Percentiles rank a stretch among this genome's conserved stretches.
Conservation (phyloP, 2,329 filamentous ascomycete species). For the Colletotrichum caudatum region DNA sequence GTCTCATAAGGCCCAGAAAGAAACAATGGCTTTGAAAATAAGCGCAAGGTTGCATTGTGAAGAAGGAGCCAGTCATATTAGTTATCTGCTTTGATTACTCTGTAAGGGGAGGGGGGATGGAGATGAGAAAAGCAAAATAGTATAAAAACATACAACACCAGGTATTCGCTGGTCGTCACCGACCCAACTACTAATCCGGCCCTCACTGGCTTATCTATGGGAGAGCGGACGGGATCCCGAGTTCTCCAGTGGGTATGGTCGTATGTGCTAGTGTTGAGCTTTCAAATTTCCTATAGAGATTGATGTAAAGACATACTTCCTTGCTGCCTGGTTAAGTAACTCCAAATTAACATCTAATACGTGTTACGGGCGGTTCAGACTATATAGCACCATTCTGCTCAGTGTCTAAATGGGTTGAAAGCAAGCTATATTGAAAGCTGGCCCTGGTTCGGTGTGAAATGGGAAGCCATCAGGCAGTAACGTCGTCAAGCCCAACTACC, state of each 20-base stretch:
- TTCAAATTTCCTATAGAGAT: background rate
- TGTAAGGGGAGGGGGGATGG: too few relatives aligned
- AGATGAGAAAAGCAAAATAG: background rate
- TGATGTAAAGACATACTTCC: background rate
- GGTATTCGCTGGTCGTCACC: conserved; percentile 25
- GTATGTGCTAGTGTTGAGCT: background rate
- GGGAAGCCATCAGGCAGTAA: conserved; percentile 4
- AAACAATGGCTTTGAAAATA: background rate
- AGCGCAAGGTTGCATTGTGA: background rate
- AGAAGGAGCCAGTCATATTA: background rate
- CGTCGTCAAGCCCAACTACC: conserved; percentile 16
- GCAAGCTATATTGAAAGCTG: background rate
- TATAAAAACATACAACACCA: conserved; percentile 15
- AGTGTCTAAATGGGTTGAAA: too few relatives aligned
- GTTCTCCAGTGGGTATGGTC: conserved; percentile 29
- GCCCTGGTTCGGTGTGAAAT: background rate
- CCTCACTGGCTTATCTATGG: conserved; percentile 8
- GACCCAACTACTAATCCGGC: conserved; percentile 9
- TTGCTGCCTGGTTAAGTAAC: background rate
- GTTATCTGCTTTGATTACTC: background rate
- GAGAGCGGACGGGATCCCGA: conserved; percentile 26
- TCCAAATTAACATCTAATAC: background rate
- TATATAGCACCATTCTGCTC: background rate
- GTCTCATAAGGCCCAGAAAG: background rate
- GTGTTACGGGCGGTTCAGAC: background rate